Evolutionary conservation across 2,329 filamentous ascomycete species (phyloP).

Genomic region (Curvularia spicifera): DNA sequence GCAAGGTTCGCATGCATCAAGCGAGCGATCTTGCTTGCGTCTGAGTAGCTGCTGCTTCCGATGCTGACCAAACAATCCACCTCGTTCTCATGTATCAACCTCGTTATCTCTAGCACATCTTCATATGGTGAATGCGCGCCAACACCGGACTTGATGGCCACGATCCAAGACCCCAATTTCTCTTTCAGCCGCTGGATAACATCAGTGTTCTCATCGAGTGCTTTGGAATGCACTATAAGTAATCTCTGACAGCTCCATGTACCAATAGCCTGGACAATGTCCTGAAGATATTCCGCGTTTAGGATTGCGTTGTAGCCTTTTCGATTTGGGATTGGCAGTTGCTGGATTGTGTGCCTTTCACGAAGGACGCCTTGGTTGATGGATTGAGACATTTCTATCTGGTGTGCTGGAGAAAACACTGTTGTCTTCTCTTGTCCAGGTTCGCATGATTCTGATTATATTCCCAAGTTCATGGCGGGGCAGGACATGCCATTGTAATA

Average conservation of each 20-base stretch:
- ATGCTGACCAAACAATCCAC: conserved; percentile 34
- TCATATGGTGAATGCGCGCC: conserved; percentile 33
- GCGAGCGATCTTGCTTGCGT: conserved; percentile 38
- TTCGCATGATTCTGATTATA: neutral
- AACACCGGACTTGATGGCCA: conserved; percentile 30
- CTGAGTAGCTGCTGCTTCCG: conserved; percentile 35
- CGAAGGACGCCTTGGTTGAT: conserved; percentile 2
- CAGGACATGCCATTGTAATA: neutral
- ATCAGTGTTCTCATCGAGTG: conserved; percentile 27
- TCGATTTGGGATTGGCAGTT: conserved; percentile 23
- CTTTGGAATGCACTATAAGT: conserved; percentile 29
- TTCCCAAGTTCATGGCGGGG: neutral
- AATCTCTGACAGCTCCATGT: conserved; percentile 26
- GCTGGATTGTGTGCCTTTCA: conserved; percentile 27
- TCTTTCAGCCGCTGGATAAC: conserved; percentile 24
- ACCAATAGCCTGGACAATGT: conserved; percentile 24
- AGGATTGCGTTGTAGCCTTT: conserved; percentile 30
- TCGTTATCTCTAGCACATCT: conserved; percentile 31
- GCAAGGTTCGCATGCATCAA: conserved; percentile 29
- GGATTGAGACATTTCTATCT: conserved; percentile 9
- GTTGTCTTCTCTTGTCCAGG: neutral
- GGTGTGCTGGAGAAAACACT: neutral
- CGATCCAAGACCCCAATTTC: conserved; percentile 24
- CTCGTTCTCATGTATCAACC: conserved; percentile 21
- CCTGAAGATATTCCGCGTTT: conserved; percentile 24